phyloP scores from a whole-genome alignment of 306 rosid species.

The Lathyrus tuberosus region DNA sequence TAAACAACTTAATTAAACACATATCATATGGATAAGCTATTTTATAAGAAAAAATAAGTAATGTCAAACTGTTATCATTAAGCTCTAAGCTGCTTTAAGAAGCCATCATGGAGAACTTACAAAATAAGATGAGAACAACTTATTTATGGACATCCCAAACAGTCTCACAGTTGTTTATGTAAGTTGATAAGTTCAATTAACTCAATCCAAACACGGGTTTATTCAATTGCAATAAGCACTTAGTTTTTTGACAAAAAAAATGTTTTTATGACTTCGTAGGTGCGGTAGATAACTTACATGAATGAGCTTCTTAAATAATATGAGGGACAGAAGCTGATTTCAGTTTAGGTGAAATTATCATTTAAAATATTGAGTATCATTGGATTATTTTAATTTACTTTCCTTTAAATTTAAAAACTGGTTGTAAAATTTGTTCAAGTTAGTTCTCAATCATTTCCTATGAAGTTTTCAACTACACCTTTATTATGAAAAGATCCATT shows the following conservation, averaged over 20 bases:
- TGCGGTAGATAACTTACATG: neutral
- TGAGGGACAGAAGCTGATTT: neutral
- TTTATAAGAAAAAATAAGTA: neutral
- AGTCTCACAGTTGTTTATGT: neutral
- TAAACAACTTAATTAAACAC: neutral
- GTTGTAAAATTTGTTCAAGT: neutral
- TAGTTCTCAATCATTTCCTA: neutral
- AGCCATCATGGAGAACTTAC: neutral
- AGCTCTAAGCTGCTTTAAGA: neutral
- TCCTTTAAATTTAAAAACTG: conserved; percentile 1
- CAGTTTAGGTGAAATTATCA: neutral
- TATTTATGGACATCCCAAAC: neutral
- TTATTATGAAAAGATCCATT: conserved; percentile 3
- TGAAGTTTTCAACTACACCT: neutral
- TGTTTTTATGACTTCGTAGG: neutral
- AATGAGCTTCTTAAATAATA: conserved; percentile 2
- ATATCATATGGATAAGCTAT: neutral
- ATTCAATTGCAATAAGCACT: neutral
- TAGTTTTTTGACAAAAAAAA: neutral
- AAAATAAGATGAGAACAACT: neutral
- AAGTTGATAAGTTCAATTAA: neutral
- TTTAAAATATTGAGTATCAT: neutral
- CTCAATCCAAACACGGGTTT: neutral
- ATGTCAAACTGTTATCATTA: neutral
- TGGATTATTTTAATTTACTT: neutral